Base-by-base conservation (phyloP, 164 flowering plant genomes). In the Macadamia tetraphylla region DNA sequence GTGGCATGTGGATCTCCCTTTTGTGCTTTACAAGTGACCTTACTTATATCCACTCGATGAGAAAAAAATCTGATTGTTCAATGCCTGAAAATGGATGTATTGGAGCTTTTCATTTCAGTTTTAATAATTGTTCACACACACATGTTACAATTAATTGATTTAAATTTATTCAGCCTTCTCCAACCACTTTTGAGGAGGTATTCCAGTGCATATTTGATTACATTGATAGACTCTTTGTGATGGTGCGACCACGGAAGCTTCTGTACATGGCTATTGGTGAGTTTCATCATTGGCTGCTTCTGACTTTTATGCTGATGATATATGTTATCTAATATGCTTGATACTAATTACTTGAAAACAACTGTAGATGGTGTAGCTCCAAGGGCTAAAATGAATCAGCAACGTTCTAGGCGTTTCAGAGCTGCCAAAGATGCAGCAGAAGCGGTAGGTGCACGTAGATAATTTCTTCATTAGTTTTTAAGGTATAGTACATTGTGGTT, bases 331-430 rank as follows among this genome's bases (percentile, higher is more conserved):
- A 55, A 3, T 17, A 29, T 61, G 5, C 23, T 17, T 40, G 10
- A 67, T 63, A 15, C 62, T 67, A 43, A 29, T 29, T 62, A 9
- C 61, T 32, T 72, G 67, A 30, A 60, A 44, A 63, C 30, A 64
- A 64, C 49, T 75, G 65, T 67, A 94, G 98, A 94, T 85, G 98
- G 98, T 72, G 96, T 90, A 78, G 98, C 98, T 43, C 98, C 98
- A 30, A 86, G 98, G 74, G 98, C 98, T 18, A 94, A 94, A 78
- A 94, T 94, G 98, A 94, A 94, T 70, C 98, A 94, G 72, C 98
- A 94, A 70, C 81, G 98, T 1, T 94, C 98, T 66, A 83, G 97
- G 76, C 96, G 97, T 67, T 94, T 94, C 72, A 85, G 98, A 82
- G 87, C 97, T 44, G 98, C 98, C 57, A 94, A 91, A 81, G 96